These are phyloP conservation scores for Macaranga tanarius DNA, from an alignment of 441 rosid species.

Conservation along the genomic window DNA sequence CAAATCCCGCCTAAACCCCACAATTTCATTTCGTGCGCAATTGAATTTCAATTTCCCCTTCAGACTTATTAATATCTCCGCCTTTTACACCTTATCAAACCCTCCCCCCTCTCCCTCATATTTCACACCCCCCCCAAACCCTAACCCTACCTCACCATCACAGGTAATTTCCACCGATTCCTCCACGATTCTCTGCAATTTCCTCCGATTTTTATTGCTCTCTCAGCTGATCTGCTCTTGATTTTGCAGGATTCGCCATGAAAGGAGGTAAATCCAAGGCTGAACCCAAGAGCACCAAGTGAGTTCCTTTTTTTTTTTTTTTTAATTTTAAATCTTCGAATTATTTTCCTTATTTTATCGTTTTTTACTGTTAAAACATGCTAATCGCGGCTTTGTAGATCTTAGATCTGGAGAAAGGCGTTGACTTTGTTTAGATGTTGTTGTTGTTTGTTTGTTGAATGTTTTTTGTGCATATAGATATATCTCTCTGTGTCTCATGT, in stretches of 20 bases:
- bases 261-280: conserved; percentile 87
- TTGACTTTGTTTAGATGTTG: not conserved
- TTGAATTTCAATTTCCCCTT: conserved; percentile 66
- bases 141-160: conserved; percentile 20
- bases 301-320: conserved; percentile 17
- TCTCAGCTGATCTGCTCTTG: conserved; percentile 35
- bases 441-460: not conserved
- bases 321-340: not conserved
- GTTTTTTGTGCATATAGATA: not conserved
- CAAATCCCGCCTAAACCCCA: conserved; percentile 48
- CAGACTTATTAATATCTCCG: conserved; percentile 50
- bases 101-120: conserved; percentile 8
- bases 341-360: too few relatives aligned
- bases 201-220: not conserved
- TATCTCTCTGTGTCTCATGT: conserved; percentile 13
- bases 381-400: conserved; percentile 13
- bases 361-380: not conserved
- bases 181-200: not conserved
- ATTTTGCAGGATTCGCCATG: conserved; percentile 61
- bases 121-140: conserved; percentile 17
- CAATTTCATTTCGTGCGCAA: conserved; percentile 66
- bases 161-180: conserved; percentile 35
- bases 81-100: conserved; percentile 13
- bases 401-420: conserved; percentile 32
- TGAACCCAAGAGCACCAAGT: conserved; percentile 67